Conservation (phyloP, 805 yeast genomes). For the Zygoascus tannicola region DNA sequence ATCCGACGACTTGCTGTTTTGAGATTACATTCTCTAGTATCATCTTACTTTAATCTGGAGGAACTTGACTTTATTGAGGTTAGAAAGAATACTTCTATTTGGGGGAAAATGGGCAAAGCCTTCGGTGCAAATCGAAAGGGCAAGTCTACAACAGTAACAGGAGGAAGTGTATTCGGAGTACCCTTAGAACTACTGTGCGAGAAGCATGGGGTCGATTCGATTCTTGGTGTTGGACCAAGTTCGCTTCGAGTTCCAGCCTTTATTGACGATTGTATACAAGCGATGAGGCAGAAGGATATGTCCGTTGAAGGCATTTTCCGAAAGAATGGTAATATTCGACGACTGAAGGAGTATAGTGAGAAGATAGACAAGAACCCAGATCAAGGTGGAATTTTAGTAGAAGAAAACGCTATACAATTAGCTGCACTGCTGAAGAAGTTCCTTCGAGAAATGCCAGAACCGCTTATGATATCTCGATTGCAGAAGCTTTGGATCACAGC, state of each 20-base stretch:
- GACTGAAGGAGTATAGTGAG: constrained; percentile 63
- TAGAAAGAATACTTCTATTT: constrained; percentile 32
- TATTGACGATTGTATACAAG: constrained; percentile 75
- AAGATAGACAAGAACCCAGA: constrained; percentile 66
- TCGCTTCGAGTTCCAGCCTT: constrained; percentile 71
- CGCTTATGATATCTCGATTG: constrained; percentile 66
- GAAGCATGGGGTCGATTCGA: constrained; percentile 73
- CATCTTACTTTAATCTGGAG: constrained; percentile 28
- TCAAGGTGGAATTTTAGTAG: constrained; percentile 56
- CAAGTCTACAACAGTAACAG: constrained; percentile 5
- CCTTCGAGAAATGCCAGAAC: constrained; percentile 86
- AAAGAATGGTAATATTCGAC: constrained; percentile 87
- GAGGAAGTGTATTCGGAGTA: constrained; percentile 57
- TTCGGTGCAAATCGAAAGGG: constrained; percentile 20
- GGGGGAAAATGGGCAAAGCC: constrained; percentile 39
- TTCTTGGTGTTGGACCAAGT: constrained; percentile 76
- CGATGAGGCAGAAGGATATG: constrained; percentile 84
- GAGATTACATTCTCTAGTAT: constrained; percentile 33
- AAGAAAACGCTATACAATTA: constrained; percentile 80
- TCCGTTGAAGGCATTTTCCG: constrained; percentile 93
- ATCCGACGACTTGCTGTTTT: constrained; percentile 48
- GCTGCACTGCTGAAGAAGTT: constrained; percentile 90
- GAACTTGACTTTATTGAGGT: constrained; percentile 33
- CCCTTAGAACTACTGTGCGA: constrained; percentile 60
- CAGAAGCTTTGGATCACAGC: constrained; percentile 68